A percentile compares a stretch with the other conserved stretches of the same genome.
Evolutionary conservation across 345 rosid species (phyloP).

Genomic region (Euclidium syriacum): DNA sequence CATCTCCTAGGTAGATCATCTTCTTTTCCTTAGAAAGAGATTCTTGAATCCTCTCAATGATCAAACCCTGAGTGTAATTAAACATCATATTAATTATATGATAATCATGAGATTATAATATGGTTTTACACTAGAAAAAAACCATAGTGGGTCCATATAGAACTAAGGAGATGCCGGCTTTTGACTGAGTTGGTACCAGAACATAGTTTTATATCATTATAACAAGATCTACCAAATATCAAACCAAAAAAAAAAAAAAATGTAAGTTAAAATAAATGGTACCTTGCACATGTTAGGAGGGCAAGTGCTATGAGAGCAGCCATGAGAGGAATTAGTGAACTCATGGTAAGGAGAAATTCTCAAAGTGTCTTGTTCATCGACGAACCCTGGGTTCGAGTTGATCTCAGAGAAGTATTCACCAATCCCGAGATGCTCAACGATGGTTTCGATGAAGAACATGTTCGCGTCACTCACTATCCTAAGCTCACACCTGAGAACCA

Average conservation of each 20-base stretch:
- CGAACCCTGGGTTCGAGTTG: constrained; percentile 63
- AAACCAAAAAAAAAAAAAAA: neutral
- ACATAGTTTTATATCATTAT: neutral
- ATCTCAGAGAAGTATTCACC: constrained; percentile 69
- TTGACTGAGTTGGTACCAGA: neutral
- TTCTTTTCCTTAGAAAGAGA: constrained; percentile 42
- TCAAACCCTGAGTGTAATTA: constrained; percentile 37
- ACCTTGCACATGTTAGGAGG: constrained; percentile 99
- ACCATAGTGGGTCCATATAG: constrained; percentile 3
- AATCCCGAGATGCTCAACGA: constrained; percentile 59
- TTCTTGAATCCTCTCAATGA: constrained; percentile 65
- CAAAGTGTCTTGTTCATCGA: constrained; percentile 48
- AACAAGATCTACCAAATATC: neutral
- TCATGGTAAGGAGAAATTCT: constrained; percentile 66
- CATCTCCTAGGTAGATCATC: constrained; percentile 79
- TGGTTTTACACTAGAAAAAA: neutral
- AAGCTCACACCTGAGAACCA: constrained; percentile 63
- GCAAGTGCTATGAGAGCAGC: constrained; percentile 48
- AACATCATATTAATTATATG: neutral
- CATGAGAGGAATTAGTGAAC: constrained; percentile 54
- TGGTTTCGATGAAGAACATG: constrained; percentile 68
- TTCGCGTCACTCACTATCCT: constrained; percentile 82
- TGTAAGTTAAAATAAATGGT: constrained; percentile 1
- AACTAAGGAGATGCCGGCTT: neutral
- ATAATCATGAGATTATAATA: neutral